Base-by-base conservation (phyloP, 495 filamentous ascomycete genomes). In the Aspergillus olivimuriae region DNA sequence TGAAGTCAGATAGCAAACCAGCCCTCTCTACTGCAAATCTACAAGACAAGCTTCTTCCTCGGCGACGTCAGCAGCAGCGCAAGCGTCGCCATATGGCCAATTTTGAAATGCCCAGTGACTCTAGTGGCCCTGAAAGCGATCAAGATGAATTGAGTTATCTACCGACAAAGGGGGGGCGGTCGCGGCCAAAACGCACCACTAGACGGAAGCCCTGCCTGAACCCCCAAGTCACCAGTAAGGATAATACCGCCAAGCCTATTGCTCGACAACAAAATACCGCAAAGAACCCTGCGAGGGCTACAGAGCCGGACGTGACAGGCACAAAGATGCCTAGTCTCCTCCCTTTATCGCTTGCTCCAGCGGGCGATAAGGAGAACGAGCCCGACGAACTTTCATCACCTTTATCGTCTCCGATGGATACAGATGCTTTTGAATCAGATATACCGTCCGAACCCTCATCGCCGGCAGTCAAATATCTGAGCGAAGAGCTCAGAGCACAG, bases 21-120 rank as follows among this genome's bases (percentile, higher is more conserved):
- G 58, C 66, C 52, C 42, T 74, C 16, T 55, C 75, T 4, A 79
- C 75, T 0, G 67, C 68, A 11, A 48, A 58, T 35, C 56, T 79
- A 17, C 73, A 76, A 57, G 47, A 62, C 32, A 62, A 65, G 39
- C 55, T 77, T 18, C 68, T 76, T 16, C 70, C 73, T 26, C 56
- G 68, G 19, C 60, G 73, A 14, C 62, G 62, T n/a, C 59, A 60
- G 21, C 54, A 46, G n/a, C 62, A 47, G 37, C 53, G 51, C 34
- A 49, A 57, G 52, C 55, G 43, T 21, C 36, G 36, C 4, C 39
- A 50, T 17, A 34, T n/a, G 3, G 46, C 21, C 6, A 46, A 51
- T n/a, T 40, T 53, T 28, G 61, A 61, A 8, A 17, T 53, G 9
- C 47, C 56, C 1, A 55, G 49, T 20, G 62, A 64, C 19, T 41